These are phyloP conservation scores for Byssothecium circinans DNA, from an alignment of 2,329 filamentous ascomycete genomes.

Conservation along the genomic window DNA sequence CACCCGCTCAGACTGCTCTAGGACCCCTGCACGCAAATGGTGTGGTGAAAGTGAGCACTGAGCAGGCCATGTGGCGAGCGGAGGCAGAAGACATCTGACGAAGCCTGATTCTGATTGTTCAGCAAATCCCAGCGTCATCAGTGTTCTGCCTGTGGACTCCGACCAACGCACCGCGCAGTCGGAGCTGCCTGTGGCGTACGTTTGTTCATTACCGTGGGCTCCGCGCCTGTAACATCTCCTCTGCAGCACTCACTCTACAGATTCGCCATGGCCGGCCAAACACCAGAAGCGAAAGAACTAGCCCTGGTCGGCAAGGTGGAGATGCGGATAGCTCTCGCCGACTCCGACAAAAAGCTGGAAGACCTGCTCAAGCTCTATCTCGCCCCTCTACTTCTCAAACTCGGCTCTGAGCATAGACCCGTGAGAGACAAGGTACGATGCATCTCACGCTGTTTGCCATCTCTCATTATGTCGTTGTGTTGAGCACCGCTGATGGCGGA, in stretches of 20 bases:
- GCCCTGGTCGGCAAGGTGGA: constrained; percentile 83
- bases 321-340: constrained; percentile 78
- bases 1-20: constrained; percentile 17
- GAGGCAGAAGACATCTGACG: constrained; percentile 14
- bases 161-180: constrained; percentile 17
- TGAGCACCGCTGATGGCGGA: constrained; percentile 37
- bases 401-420: constrained; percentile 74
- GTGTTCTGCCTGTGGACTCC: not conserved
- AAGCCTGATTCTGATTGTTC: constrained; percentile 8
- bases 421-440: constrained; percentile 72
- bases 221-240: not conserved
- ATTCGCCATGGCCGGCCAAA: constrained; percentile 34
- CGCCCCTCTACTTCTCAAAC: constrained; percentile 79
- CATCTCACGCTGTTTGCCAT: constrained; percentile 1
- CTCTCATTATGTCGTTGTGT: not conserved
- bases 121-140: constrained; percentile 1
- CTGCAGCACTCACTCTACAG: constrained; percentile 1
- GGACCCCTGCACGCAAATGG: constrained; percentile 15
- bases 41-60: too few relatives aligned
- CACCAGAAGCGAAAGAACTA: constrained; percentile 70
- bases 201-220: constrained; percentile 1
- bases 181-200: constrained; percentile 22
- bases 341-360: constrained; percentile 81
- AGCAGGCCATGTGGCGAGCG: not conserved
- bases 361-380: constrained; percentile 77